Evolutionary conservation across 352 stramenopile species (phyloP).

Genomic region (Pythium periplocum): DNA sequence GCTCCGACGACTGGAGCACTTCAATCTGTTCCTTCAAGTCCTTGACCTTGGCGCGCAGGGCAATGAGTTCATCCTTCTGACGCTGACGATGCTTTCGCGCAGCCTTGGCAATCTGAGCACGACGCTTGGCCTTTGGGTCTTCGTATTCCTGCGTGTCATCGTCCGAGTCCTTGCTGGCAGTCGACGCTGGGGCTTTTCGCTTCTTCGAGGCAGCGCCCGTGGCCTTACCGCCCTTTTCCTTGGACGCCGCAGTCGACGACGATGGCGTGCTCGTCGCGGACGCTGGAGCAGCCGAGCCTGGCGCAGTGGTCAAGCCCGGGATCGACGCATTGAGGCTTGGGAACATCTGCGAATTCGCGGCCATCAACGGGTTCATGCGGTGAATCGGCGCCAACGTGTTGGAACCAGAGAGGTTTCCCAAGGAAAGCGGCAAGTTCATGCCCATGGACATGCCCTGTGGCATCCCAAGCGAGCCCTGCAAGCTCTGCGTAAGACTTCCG

Average conservation of each 20-base stretch:
- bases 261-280: constrained; percentile 1
- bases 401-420: constrained; percentile 36
- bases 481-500: constrained; percentile 27
- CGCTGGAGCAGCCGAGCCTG: constrained; percentile 9
- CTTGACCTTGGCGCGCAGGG: constrained; percentile 82
- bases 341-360: constrained; percentile 58
- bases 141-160: constrained; percentile 74
- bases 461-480: constrained; percentile 42
- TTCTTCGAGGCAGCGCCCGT: constrained; percentile 64
- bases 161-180: constrained; percentile 36
- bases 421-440: constrained; percentile 53
- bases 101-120: constrained; percentile 85
- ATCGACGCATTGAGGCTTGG: constrained; percentile 26
- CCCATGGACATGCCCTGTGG: constrained; percentile 45
- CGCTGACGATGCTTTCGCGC: constrained; percentile 84
- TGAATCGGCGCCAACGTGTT: constrained; percentile 61
- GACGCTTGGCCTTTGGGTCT: constrained; percentile 82
- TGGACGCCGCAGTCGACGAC: constrained; percentile 9
- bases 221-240: constrained; percentile 30
- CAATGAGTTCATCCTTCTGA: constrained; percentile 86
- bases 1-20: constrained; percentile 83
- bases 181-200: constrained; percentile 48
- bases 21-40: constrained; percentile 89
- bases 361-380: constrained; percentile 72
- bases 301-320: constrained; percentile 12